phyloP scores from a whole-genome alignment of 2,329 filamentous ascomycete species.

The Pseudogymnoascus sp. region DNA sequence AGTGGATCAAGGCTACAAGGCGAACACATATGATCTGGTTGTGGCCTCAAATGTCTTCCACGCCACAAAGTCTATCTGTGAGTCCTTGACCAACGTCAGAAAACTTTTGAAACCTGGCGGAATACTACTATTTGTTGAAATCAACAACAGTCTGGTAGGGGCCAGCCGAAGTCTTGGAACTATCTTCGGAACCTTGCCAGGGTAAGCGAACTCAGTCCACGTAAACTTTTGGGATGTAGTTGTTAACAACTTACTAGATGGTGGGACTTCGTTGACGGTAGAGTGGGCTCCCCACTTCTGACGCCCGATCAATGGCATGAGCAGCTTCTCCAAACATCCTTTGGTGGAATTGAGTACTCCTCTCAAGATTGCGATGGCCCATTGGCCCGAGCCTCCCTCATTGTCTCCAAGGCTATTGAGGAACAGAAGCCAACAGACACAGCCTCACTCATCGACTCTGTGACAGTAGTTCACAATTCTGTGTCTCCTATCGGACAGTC shows the following conservation, averaged over 20 bases:
- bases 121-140: conserved; percentile 12
- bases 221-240: neutral
- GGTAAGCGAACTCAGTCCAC: neutral
- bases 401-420: neutral
- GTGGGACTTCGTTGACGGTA: neutral
- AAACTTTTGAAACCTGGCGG: conserved; percentile 19
- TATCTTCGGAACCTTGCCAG: neutral
- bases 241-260: neutral
- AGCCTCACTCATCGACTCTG: neutral
- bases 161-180: neutral
- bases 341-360: neutral
- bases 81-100: conserved; percentile 17
- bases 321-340: neutral
- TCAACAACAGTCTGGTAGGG: neutral
- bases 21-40: conserved; percentile 22
- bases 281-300: neutral
- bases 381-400: neutral
- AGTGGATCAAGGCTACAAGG: conserved; percentile 29
- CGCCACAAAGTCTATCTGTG: conserved; percentile 17
- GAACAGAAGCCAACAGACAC: neutral
- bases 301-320: conserved; percentile 1
- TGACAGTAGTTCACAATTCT: neutral
- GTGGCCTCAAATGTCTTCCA: conserved; percentile 24
- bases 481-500: neutral
- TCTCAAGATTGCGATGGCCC: neutral